Evolutionary conservation across 352 stramenopile species (phyloP), one percentile per base, ranked within the genome.

Genomic region (Pythium phragmitis): DNA sequence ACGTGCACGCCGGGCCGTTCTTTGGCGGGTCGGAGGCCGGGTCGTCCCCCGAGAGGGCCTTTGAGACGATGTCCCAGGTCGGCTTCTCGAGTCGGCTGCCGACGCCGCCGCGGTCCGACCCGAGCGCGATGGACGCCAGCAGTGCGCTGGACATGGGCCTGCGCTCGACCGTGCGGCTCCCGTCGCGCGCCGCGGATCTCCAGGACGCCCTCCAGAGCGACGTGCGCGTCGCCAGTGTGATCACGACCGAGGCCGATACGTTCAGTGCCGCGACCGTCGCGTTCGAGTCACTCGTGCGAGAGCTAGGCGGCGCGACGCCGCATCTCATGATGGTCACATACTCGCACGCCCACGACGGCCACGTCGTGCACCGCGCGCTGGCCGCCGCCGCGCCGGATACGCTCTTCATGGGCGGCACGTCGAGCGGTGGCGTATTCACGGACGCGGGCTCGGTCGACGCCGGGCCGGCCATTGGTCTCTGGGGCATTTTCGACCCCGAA

Each of bases 251-350:
- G n/a, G 39, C 67, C 5, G 82, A 93, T 60, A 81, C 83, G 21
- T 78, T 74, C 51, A 69, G 64, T 33, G 86, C 84, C 3, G 73
- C 77, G 23, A 76, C 72, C 14, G 67, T 75, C 26, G 84, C 86
- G 8, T 95, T 90, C 61, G 39, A 71, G 14, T 76, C 78, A 30
- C 80, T 95, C 9, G 70, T 82, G 33, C 73, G 55, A 37, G 71
- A 80, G 30, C 73, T 95, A 2, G 75, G 82, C 12, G 81, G 84
- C 33, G 67, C 77, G n/a, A 68, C 73, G 28, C 86, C 86, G 17
- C 82, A 92, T 49, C 88, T 95, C 43, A 91, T 91, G 79, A 73
- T 92, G 53, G 77, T 93, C 13, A 79, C 84, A 30, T 95, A 92
- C 71, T 90, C 84, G 21, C 73, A 79, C 30, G 72, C 77, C 48